Base-by-base conservation (phyloP, 305 asterid genomes). In the Lippia alba region DNA sequence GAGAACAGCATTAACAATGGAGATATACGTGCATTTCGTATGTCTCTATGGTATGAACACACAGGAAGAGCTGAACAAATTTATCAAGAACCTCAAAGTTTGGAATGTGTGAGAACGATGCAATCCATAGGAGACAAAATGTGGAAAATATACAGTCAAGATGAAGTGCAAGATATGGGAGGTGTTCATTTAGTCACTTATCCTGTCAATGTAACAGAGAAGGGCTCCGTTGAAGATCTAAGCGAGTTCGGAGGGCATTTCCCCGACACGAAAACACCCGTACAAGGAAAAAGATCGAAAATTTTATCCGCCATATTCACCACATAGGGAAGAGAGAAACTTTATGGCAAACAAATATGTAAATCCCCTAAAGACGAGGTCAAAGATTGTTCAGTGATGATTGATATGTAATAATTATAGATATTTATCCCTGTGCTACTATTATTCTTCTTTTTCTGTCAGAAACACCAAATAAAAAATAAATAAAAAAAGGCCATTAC, bases 21-120 rank as follows among this genome's bases (percentile, higher is more conserved):
- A 36, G 93, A 78, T 12, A 75, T 93, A 70, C 87, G 77, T 67
- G 84, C 87, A 12, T 93, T 86, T 70, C 95, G 97, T 3, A 74
- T 85, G 90, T 91, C 96, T 5, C 70, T 91, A 39, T 91, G 98
- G 98, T 87, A 84, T 44, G 98, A 93, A 56, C 98, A 93, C 69
- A 89, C 94, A 0, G 86, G 92, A 73, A 71, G 65, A 73, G 88
- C 79, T 1, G 88, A 82, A 64, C 79, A 78, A 51, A 77, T 50
- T 9, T 87, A 80, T 67, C 69, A 71, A 15, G 81, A 85, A 66
- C 97, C 98, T 51, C 81, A 89, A 7, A 77, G 85, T 10, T 19
- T 86, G 49, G 96, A 89, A 73, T 89, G 98, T 24, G 84, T 86
- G 53, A 48, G 72, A 62, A 79, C 51, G 12, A 48, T 93, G 39